These are phyloP conservation scores for Saturnispora sanitii DNA, from an alignment of 805 yeast genomes.

Conservation along the genomic window DNA sequence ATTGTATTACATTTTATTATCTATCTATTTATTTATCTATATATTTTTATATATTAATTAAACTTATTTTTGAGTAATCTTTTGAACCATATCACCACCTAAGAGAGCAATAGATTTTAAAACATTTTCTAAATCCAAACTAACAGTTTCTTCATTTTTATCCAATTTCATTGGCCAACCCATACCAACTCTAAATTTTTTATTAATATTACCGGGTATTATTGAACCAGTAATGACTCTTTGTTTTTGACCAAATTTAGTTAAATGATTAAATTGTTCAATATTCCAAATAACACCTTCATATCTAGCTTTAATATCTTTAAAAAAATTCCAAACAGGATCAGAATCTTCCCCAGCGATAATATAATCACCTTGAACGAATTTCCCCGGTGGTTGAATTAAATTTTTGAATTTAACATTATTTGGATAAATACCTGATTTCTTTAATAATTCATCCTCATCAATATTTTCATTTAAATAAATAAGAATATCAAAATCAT, in stretches of 20 bases:
- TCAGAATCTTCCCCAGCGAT: slow-evolving; percentile 31
- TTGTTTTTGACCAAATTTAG: slow-evolving; percentile 5
- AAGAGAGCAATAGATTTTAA: slow-evolving; percentile 21
- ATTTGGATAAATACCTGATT: slow-evolving; percentile 49
- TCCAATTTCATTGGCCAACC: slow-evolving; percentile 57
- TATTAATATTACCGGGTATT: slow-evolving; percentile 53
- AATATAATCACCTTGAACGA: slow-evolving; percentile 15
- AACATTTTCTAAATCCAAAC: slow-evolving; percentile 17
- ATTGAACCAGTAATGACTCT: slow-evolving; percentile 74
- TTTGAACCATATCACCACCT: slow-evolving; percentile 52
- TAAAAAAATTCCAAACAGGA: slow-evolving; percentile 48
- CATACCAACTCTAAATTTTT: slow-evolving; percentile 69
- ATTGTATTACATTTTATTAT: too few relatives aligned
- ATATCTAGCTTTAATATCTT: slow-evolving; percentile 54
- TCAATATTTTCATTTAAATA: slow-evolving; percentile 33
- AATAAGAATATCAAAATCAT: slow-evolving; percentile 78
- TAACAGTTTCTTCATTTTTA: slow-evolving; percentile 42
- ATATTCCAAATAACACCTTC: slow-evolving; percentile 64
- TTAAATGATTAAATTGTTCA: slow-evolving; percentile 37
- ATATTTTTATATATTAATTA: not conserved
- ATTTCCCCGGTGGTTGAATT: slow-evolving; percentile 29
- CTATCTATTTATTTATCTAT: not conserved
- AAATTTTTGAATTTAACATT: slow-evolving; percentile 51
- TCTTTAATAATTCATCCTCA: slow-evolving; percentile 15
- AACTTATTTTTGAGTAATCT: slow-evolving; percentile 4